Percentiles rank a stretch among this genome's conserved stretches.
Evolutionary conservation across 2,329 filamentous ascomycete genomes (phyloP).

Genomic region (Microsporum audouinii): DNA sequence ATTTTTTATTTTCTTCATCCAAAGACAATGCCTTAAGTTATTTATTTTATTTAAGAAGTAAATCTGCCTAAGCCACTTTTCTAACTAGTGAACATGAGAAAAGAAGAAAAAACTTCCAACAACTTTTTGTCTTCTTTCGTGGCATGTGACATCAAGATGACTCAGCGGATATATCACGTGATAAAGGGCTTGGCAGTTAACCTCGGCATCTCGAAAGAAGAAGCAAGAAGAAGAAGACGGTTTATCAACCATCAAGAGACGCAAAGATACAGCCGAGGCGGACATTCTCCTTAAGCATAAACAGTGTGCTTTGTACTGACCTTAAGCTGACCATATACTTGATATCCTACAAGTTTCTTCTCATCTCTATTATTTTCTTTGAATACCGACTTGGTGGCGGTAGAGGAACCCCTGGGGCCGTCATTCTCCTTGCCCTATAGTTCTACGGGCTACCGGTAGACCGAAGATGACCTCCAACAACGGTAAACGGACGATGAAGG

Average conservation of each 20-base stretch:
- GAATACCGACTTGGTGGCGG: neutral
- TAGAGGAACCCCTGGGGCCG: neutral
- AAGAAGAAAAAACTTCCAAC: too few relatives aligned
- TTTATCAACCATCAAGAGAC: neutral
- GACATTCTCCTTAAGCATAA: neutral
- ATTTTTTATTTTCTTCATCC: too few relatives aligned
- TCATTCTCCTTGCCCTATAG: neutral
- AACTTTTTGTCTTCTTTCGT: too few relatives aligned
- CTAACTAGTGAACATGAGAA: too few relatives aligned
- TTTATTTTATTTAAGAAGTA: too few relatives aligned
- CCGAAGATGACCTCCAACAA: constrained; percentile 1
- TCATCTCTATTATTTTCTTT: neutral
- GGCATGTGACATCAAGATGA: neutral
- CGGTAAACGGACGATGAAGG: constrained; percentile 21
- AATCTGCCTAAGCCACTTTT: too few relatives aligned
- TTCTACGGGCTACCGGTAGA: neutral
- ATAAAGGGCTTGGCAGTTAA: neutral
- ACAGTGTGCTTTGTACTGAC: neutral
- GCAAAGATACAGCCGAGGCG: neutral
- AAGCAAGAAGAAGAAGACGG: neutral
- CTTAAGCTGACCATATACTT: neutral
- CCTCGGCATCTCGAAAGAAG: neutral
- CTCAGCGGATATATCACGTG: neutral
- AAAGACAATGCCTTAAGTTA: too few relatives aligned
- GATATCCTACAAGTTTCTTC: neutral